phyloP scores from a whole-genome alignment of 2,329 filamentous ascomycete species.

The Aureobasidium sp. region DNA sequence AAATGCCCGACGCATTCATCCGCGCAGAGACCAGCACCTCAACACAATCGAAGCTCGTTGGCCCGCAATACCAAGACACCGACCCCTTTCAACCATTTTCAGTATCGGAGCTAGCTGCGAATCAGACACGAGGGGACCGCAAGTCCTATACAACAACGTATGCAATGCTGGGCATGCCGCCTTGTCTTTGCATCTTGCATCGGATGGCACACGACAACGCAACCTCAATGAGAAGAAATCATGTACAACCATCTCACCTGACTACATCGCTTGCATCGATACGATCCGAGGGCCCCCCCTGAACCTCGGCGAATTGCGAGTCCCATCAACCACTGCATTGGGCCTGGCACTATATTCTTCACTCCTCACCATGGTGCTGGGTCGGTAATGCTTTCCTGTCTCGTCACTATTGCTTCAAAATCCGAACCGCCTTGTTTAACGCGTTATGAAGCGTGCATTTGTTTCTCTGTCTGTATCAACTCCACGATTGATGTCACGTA shows the following conservation, averaged over 20 bases:
- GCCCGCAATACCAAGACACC: not conserved
- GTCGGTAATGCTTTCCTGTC: not conserved
- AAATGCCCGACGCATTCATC: slow-evolving; percentile 49
- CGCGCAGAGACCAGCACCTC: not conserved
- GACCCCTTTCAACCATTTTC: not conserved
- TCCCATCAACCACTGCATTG: not conserved
- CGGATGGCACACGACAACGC: not conserved
- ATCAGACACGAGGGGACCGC: not conserved
- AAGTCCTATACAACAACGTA: not conserved
- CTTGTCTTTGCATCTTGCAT: not conserved
- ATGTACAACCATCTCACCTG: not conserved
- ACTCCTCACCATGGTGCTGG: not conserved
- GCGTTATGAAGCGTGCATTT: not conserved
- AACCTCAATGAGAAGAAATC: not conserved
- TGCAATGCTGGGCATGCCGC: not conserved
- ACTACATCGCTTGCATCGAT: not conserved
- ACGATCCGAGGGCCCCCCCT: not conserved
- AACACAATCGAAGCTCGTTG: not conserved
- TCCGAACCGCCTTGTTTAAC: not conserved
- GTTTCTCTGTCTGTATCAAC: not conserved
- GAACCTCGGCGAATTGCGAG: not conserved
- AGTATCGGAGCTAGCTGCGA: not conserved
- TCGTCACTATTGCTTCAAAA: not conserved
- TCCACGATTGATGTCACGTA: not conserved
- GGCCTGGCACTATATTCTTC: not conserved